These are phyloP conservation scores for Lichtheimia corymbifera DNA, from an alignment of 371 early-diverging fungal genomes.

Conservation along the genomic window DNA sequence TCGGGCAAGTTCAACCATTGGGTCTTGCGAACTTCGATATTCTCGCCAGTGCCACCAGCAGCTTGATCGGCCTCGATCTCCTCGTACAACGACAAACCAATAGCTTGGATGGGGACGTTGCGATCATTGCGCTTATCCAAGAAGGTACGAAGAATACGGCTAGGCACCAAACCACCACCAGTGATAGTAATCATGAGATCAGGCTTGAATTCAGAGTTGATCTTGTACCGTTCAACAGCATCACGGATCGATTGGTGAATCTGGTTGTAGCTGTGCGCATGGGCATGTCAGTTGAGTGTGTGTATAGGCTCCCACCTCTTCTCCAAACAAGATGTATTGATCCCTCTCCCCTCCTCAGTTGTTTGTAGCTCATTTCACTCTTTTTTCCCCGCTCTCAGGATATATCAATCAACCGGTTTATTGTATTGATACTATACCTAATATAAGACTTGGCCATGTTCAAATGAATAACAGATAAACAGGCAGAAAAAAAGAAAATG, in stretches of 20 bases:
- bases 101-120: slow-evolving; percentile 80
- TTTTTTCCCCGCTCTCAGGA: too few relatives aligned
- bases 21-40: slow-evolving; percentile 68
- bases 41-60: slow-evolving; percentile 30
- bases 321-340: too few relatives aligned
- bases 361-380: background rate
- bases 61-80: slow-evolving; percentile 61
- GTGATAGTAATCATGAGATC: slow-evolving; percentile 67
- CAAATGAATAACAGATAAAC: slow-evolving; percentile 7
- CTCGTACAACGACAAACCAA: slow-evolving; percentile 77
- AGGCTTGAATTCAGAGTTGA: slow-evolving; percentile 66
- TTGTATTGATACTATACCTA: slow-evolving; percentile 22
- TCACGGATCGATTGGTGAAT: slow-evolving; percentile 66
- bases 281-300: too few relatives aligned
- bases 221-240: slow-evolving; percentile 55
- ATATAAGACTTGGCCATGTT: slow-evolving; percentile 45
- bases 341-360: background rate
- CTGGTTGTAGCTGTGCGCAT: slow-evolving; percentile 63
- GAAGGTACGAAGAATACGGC: slow-evolving; percentile 75
- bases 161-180: slow-evolving; percentile 75
- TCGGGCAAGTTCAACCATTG: slow-evolving; percentile 81
- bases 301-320: too few relatives aligned
- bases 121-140: slow-evolving; percentile 66
- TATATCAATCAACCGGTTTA: too few relatives aligned
- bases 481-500: slow-evolving; percentile 12